Conservation (phyloP, 179 eudicot genomes). For the Pouteria campechiana region DNA sequence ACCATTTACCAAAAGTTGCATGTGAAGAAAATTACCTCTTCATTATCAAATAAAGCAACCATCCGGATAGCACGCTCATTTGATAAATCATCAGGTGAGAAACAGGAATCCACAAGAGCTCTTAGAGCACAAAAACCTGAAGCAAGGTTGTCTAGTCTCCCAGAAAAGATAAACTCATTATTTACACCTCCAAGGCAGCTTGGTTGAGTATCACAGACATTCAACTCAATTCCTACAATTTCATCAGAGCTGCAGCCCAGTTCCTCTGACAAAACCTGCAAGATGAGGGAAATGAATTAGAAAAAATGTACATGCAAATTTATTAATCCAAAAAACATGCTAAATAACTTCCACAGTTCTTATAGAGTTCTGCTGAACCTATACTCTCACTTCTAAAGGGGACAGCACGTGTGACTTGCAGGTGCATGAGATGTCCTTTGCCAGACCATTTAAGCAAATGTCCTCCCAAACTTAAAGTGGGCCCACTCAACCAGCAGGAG, state of each 20-base stretch:
- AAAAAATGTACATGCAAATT: background rate
- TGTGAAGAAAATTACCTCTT: constrained; percentile 51
- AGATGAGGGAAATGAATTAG: constrained; percentile 1
- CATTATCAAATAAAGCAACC: constrained; percentile 92
- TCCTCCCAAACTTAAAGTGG: too few relatives aligned
- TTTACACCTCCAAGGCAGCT: constrained; percentile 94
- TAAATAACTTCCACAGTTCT: too few relatives aligned
- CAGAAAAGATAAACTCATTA: constrained; percentile 92
- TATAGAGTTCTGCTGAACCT: too few relatives aligned
- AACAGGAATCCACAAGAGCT: constrained; percentile 84
- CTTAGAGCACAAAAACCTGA: constrained; percentile 90
- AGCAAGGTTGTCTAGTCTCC: constrained; percentile 94
- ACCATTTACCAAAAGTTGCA: background rate
- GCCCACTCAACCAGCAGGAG: too few relatives aligned
- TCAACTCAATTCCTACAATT: constrained; percentile 66
- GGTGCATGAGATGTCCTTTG: too few relatives aligned
- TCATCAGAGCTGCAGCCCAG: constrained; percentile 61
- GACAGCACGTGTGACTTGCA: too few relatives aligned
- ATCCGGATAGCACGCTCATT: constrained; percentile 68
- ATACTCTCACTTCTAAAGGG: too few relatives aligned
- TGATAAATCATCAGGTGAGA: constrained; percentile 50
- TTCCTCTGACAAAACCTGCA: constrained; percentile 76
- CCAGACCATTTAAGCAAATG: too few relatives aligned
- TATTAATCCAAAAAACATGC: too few relatives aligned
- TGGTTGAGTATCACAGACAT: constrained; percentile 91